These are phyloP conservation scores for Lipomyces yamadae DNA, from an alignment of 805 yeast genomes.

Conservation along the genomic window DNA sequence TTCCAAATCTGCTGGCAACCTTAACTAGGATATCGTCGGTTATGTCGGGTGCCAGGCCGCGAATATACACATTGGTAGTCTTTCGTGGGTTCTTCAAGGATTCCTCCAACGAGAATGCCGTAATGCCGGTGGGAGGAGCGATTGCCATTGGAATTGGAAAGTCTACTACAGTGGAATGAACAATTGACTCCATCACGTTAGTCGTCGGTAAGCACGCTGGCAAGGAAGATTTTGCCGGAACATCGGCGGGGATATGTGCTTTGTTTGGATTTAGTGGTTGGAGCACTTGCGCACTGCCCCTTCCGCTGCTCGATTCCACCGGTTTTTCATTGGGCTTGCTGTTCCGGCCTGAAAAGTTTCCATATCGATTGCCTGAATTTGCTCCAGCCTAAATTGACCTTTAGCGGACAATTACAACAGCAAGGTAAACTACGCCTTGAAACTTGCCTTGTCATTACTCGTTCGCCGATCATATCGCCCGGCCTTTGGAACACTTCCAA, in stretches of 20 bases:
- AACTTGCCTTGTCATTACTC: conserved; percentile 1
- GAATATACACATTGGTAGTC: conserved; percentile 61
- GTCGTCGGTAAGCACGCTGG: conserved; percentile 3
- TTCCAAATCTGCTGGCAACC: conserved; percentile 52
- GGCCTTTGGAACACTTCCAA: not conserved
- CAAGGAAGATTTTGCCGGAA: not conserved
- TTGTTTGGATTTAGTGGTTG: not conserved
- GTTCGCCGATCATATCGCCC: conserved; percentile 13
- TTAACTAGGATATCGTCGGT: conserved; percentile 56
- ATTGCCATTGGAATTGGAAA: conserved; percentile 33
- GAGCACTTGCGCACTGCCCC: conserved; percentile 2
- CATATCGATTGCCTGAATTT: conserved; percentile 2
- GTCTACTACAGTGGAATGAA: conserved; percentile 4
- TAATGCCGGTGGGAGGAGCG: conserved; percentile 21
- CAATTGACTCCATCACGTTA: not conserved
- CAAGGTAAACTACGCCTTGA: not conserved
- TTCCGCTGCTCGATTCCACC: not conserved
- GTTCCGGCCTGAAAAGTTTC: not conserved
- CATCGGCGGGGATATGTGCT: not conserved
- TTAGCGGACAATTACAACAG: not conserved
- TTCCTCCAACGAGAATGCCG: conserved; percentile 30
- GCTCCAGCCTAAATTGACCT: not conserved
- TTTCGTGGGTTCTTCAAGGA: conserved; percentile 45
- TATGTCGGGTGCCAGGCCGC: conserved; percentile 60
- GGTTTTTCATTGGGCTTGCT: not conserved